A percentile compares a stretch with the other conserved stretches of the same genome.
Evolutionary conservation across 805 yeast genomes (phyloP).

Genomic region (Zygotorulaspora danielsina): DNA sequence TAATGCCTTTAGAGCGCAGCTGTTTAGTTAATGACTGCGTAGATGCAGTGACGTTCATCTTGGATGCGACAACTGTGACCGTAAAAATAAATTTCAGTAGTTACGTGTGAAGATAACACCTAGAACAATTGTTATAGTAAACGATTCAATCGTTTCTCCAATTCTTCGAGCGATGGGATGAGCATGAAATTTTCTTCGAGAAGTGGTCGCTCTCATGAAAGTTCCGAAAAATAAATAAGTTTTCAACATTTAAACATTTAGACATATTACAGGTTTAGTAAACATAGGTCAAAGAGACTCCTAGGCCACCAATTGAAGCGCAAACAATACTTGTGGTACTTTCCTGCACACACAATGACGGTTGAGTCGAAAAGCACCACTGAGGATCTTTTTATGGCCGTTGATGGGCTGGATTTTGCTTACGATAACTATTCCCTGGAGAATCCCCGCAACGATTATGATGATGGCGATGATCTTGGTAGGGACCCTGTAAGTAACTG

Average conservation of each 20-base stretch:
- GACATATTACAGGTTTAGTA: neutral
- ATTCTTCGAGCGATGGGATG: constrained; percentile 9
- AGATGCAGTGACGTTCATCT: constrained; percentile 22
- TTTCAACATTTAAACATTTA: neutral
- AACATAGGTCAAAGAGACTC: neutral
- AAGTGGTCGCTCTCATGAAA: constrained; percentile 8
- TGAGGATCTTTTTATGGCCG: constrained; percentile 27
- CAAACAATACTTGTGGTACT: no score
- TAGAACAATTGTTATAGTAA: no score
- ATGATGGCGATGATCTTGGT: constrained; percentile 23
- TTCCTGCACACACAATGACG: constrained; percentile 4
- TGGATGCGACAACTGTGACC: no score
- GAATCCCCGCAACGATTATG: constrained; percentile 18
- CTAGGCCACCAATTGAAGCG: no score
- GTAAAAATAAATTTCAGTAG: no score
- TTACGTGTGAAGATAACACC: no score
- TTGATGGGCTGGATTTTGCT: constrained; percentile 26
- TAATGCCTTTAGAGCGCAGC: constrained; percentile 50
- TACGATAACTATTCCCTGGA: constrained; percentile 10
- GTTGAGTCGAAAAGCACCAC: constrained; percentile 5
- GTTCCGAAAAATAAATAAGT: constrained; percentile 3
- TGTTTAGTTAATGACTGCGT: constrained; percentile 54
- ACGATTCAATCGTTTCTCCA: no score
- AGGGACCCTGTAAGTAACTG: constrained; percentile 26
- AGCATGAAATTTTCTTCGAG: constrained; percentile 6